A percentile compares a stretch with the other conserved stretches of the same genome.
Evolutionary conservation across 176 grass and related monocot species (phyloP).

Genomic region (Raddia distichophylla): DNA sequence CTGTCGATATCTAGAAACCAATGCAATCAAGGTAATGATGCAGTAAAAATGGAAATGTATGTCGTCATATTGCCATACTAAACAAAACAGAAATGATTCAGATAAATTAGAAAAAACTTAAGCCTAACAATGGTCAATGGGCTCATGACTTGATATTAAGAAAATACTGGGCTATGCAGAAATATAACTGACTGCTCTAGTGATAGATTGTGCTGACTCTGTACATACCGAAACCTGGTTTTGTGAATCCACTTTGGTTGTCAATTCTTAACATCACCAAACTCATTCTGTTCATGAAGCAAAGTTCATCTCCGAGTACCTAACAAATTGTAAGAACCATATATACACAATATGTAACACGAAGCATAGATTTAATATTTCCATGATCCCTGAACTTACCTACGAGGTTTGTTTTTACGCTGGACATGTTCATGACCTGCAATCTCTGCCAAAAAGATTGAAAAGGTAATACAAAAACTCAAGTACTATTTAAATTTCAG

Average conservation of each 20-base stretch:
- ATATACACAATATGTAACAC: background rate
- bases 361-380: constrained; percentile 6
- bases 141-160: constrained; percentile 1
- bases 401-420: constrained; percentile 67
- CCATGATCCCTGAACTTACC: constrained; percentile 45
- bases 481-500: constrained; percentile 24
- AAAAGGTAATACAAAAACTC: constrained; percentile 18
- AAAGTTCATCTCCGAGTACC: constrained; percentile 95
- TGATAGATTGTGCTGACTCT: constrained; percentile 42
- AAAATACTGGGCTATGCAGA: constrained; percentile 30
- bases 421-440: constrained; percentile 47
- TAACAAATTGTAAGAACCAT: constrained; percentile 45
- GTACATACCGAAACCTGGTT: background rate
- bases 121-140: background rate
- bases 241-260: constrained; percentile 28
- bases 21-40: background rate
- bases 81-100: constrained; percentile 3
- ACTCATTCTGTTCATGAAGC: constrained; percentile 43
- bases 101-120: background rate
- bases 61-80: background rate
- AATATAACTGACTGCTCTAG: constrained; percentile 32
- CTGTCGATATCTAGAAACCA: background rate
- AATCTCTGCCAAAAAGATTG: constrained; percentile 40
- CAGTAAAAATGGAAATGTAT: constrained; percentile 9
- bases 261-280: background rate